A percentile compares a stretch with the other conserved stretches of the same genome.
Conservation (phyloP, 1,139 yeast genomes). For the Taiozyma sp. region DNA sequence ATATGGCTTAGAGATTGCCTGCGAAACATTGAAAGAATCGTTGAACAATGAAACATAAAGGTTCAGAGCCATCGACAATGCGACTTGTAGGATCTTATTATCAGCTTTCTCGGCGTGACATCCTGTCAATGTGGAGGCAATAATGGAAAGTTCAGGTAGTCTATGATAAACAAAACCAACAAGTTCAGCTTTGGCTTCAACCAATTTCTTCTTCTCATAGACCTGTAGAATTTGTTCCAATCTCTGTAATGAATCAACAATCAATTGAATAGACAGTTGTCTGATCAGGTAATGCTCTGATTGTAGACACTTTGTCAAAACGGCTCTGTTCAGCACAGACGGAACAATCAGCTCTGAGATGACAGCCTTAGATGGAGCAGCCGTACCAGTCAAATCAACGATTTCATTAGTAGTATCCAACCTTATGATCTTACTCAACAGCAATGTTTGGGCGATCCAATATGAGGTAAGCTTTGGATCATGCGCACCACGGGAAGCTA, state of each 20-base stretch:
- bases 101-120: conserved; percentile 27
- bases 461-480: conserved; percentile 75
- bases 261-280: conserved; percentile 60
- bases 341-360: conserved; percentile 62
- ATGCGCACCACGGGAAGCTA: conserved; percentile 54
- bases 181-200: conserved; percentile 32
- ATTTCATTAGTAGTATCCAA: conserved; percentile 45
- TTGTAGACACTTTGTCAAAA: conserved; percentile 55
- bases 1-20: conserved; percentile 28
- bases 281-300: conserved; percentile 52
- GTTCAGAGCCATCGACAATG: conserved; percentile 30
- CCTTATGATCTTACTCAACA: conserved; percentile 54
- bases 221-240: conserved; percentile 35
- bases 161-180: conserved; percentile 32
- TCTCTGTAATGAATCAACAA: conserved; percentile 52
- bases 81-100: conserved; percentile 35
- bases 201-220: conserved; percentile 39
- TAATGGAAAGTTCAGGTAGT: conserved; percentile 45
- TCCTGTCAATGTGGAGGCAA: conserved; percentile 36
- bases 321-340: conserved; percentile 53
- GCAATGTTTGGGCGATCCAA: conserved; percentile 73
- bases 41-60: conserved; percentile 30
- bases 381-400: conserved; percentile 22
- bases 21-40: conserved; percentile 26
- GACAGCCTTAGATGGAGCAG: conserved; percentile 24